Percentiles rank a stretch among this genome's conserved stretches.
Evolutionary conservation across 164 flowering plant genomes (phyloP).

Genomic region (Litsea cubeba): DNA sequence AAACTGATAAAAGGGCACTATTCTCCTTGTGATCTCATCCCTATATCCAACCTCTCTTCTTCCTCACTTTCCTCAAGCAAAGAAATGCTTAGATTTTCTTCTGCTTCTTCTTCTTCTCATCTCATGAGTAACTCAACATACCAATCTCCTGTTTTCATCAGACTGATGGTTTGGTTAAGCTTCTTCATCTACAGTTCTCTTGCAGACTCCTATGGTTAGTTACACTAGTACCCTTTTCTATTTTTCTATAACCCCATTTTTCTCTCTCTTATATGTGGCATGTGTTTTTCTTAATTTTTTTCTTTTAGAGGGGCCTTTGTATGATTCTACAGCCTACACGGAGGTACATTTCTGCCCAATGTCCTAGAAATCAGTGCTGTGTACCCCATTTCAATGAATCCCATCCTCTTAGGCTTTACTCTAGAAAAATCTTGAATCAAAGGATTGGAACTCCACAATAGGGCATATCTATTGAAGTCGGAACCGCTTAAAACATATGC

Average conservation of each 20-base stretch:
- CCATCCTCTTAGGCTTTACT: too few species aligned
- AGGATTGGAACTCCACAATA: too few species aligned
- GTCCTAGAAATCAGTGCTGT: too few species aligned
- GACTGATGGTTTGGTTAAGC: not conserved
- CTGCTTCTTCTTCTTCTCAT: not conserved
- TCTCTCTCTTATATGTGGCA: not conserved
- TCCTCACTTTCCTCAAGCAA: not conserved
- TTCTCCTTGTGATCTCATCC: not conserved
- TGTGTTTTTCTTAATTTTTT: not conserved
- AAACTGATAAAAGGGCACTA: not conserved
- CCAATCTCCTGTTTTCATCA: not conserved
- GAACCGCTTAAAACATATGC: too few species aligned
- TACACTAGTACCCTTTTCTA: not conserved
- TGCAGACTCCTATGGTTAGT: not conserved
- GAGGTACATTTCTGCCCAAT: conserved; percentile 37
- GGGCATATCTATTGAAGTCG: too few species aligned
- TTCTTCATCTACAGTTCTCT: not conserved
- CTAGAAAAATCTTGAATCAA: too few species aligned
- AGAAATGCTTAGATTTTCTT: not conserved
- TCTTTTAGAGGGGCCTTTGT: conserved; percentile 53
- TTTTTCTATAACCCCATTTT: too few species aligned
- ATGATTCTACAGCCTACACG: conserved; percentile 71
- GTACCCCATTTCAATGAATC: too few species aligned
- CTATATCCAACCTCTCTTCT: not conserved
- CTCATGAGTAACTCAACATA: not conserved